Percentiles rank a stretch among this genome's conserved stretches.
Conservation (phyloP, 169 alveolate genomes). For the Fabrea salina region DNA sequence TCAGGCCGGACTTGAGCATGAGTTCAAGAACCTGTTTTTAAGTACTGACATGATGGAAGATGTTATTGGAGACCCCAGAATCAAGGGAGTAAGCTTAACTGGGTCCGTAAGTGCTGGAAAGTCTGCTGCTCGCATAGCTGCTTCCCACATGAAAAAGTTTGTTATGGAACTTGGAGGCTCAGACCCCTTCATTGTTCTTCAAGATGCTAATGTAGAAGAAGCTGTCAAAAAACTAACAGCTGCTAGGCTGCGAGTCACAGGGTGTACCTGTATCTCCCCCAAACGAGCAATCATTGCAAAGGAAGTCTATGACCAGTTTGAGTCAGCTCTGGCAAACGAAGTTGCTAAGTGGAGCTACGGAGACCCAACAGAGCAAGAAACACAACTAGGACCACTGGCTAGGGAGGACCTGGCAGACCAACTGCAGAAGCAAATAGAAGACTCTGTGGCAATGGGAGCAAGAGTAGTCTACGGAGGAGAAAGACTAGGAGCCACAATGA, state of each 20-base stretch:
- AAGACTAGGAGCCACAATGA: background rate
- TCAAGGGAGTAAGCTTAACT: conserved; percentile 50
- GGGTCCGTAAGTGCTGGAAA: conserved; percentile 60
- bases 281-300: conserved; percentile 54
- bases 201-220: conserved; percentile 50
- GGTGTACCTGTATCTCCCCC: conserved; percentile 58
- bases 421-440: conserved; percentile 33
- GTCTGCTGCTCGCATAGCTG: conserved; percentile 44
- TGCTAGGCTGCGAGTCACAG: conserved; percentile 40
- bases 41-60: conserved; percentile 34
- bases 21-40: conserved; percentile 36
- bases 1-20: conserved; percentile 45
- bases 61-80: conserved; percentile 38
- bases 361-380: conserved; percentile 47
- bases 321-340: conserved; percentile 22
- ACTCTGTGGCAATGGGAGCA: conserved; percentile 48
- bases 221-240: conserved; percentile 39
- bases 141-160: conserved; percentile 42
- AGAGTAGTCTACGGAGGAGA: conserved; percentile 49
- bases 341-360: conserved; percentile 35
- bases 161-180: conserved; percentile 67
- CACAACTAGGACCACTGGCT: conserved; percentile 60
- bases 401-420: conserved; percentile 36
- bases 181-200: conserved; percentile 62
- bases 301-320: conserved; percentile 48